Base-by-base conservation (phyloP, 257 asterid species). In the Gentiana straminea region DNA sequence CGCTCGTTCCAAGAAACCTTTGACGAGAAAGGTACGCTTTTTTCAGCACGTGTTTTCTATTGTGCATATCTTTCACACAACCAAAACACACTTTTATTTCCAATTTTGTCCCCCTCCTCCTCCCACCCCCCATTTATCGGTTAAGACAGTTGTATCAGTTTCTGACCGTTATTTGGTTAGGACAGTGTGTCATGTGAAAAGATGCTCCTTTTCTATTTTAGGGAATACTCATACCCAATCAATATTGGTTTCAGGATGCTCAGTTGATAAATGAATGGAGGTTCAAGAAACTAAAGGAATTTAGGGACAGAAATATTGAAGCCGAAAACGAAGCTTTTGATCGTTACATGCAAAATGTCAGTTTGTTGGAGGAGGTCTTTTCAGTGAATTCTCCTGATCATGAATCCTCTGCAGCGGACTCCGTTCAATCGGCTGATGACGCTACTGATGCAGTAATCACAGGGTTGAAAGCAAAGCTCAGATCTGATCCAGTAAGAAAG, bases 181-280 rank as follows among this genome's bases (percentile, higher is more conserved):
- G 13, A 24, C 59, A 10, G 15, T 60, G 3, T 61, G 50, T 49
- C 63, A 57, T 46, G 36, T 2, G 41, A 53, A 51, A 13, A 11
- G 50, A 55, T 57, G 54, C 60, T 63, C 45, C 41, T 62, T 24
- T 24, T 24, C 24, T 24, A 24, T 24, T 24, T 24, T 24, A 24
- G 24, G 24, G 24, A 24, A 24, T 24, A 24, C 24, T 24, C 24
- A 24, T 24, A 24, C 24, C 24, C 24, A 24, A 57, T 51, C 41
- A 48, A 51, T 52, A 24, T 41, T 56, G 32, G 32, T 72, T 57
- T 56, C 81, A 88, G 95, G 98, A 92, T 45, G 97, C 98, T 15
- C 85, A 77, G 70, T 70, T 80, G 63, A 75, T 85, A 68, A 92
- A 88, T 2, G 91, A 92, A 64, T 88, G 97, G 97, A 92, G 97